Evolutionary conservation across 495 filamentous ascomycete genomes (phyloP).

Genomic region (Penicillium parvum): DNA sequence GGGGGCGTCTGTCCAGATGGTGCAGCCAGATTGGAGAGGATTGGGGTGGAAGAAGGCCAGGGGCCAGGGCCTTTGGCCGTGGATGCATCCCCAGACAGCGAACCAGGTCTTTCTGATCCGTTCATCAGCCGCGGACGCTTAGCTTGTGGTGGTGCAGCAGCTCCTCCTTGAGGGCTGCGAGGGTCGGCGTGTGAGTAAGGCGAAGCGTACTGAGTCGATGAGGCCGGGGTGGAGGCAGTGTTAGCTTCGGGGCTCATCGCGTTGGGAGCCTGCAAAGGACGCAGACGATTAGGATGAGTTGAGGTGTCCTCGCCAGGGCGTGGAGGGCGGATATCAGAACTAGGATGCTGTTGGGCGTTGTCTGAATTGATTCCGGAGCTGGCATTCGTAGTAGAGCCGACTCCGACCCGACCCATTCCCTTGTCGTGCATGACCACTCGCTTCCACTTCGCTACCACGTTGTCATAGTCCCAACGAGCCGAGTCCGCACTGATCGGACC

Average conservation of each 20-base stretch:
- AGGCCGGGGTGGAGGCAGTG: constrained; percentile 25
- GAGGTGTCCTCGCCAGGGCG: constrained; percentile 28
- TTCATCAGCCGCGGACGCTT: constrained; percentile 46
- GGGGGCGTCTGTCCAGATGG: constrained; percentile 26
- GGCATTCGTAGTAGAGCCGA: constrained; percentile 20
- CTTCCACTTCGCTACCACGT: constrained; percentile 55
- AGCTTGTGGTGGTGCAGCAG: constrained; percentile 22
- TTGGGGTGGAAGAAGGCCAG: constrained; percentile 20
- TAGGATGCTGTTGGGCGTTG: constrained; percentile 12
- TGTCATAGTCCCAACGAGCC: constrained; percentile 53
- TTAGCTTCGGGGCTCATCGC: constrained; percentile 31
- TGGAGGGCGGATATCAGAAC: constrained; percentile 19
- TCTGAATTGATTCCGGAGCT: constrained; percentile 14
- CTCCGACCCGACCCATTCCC: constrained; percentile 41
- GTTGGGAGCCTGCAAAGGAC: constrained; percentile 24
- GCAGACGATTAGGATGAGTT: constrained; percentile 22
- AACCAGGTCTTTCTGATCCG: constrained; percentile 25
- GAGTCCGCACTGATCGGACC: constrained; percentile 35
- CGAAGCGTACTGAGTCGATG: constrained; percentile 30
- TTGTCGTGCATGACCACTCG: constrained; percentile 48
- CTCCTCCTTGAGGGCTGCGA: constrained; percentile 22
- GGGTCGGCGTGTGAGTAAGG: constrained; percentile 32
- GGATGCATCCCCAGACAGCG: constrained; percentile 11
- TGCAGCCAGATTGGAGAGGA: constrained; percentile 25
- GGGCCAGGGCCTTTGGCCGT: constrained; percentile 6